Conservation (phyloP, 2,329 filamentous ascomycete genomes). For the Claviceps fusiformis region DNA sequence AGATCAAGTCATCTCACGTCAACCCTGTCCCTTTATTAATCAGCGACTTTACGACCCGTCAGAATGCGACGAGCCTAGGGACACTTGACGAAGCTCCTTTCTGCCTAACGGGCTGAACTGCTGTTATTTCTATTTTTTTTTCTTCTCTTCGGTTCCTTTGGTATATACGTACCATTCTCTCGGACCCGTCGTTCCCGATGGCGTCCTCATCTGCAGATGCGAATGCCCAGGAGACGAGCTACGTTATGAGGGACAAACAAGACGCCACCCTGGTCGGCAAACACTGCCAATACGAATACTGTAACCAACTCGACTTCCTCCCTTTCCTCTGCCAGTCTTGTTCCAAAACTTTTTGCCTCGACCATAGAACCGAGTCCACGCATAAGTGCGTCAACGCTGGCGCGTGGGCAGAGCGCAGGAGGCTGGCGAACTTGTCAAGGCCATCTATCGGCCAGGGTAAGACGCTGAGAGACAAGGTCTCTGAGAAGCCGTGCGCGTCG, state of each 20-base stretch:
- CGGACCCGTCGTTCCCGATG: slow-evolving; percentile 28
- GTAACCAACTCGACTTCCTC: slow-evolving; percentile 89
- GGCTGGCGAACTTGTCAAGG: slow-evolving; percentile 38
- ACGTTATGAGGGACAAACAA: slow-evolving; percentile 56
- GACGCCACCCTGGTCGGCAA: slow-evolving; percentile 78
- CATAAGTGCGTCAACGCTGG: slow-evolving; percentile 55
- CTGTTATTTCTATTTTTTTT: not conserved
- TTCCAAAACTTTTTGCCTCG: slow-evolving; percentile 72
- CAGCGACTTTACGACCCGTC: not conserved
- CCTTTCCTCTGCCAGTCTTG: slow-evolving; percentile 92
- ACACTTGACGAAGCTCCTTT: slow-evolving; percentile 4
- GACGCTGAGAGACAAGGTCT: slow-evolving; percentile 38
- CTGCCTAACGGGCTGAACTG: slow-evolving; percentile 2
- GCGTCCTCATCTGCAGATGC: slow-evolving; percentile 32
- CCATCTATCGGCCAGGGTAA: slow-evolving; percentile 41
- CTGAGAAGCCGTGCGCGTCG: slow-evolving; percentile 55
- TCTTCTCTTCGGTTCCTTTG: not conserved
- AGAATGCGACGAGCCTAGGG: not conserved
- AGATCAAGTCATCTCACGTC: not conserved
- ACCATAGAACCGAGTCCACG: slow-evolving; percentile 75
- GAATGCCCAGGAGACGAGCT: slow-evolving; percentile 37
- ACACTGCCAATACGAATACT: slow-evolving; percentile 85
- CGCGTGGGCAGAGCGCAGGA: slow-evolving; percentile 46
- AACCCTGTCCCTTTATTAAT: not conserved
- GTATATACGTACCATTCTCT: not conserved